Conservation (phyloP, 1,284 basidiomycete genomes). For the Retiboletus flavoniger region DNA sequence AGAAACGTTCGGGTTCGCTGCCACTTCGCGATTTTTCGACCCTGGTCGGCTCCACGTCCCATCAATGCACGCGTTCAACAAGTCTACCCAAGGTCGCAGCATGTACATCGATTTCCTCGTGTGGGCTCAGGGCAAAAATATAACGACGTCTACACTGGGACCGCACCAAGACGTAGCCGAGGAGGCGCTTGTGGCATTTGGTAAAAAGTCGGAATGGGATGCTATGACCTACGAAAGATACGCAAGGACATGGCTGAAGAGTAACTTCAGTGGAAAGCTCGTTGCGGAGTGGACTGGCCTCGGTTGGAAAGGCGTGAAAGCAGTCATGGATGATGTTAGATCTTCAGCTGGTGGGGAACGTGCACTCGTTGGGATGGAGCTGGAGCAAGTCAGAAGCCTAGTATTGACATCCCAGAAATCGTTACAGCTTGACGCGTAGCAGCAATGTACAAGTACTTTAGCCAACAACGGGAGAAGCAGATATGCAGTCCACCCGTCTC, state of each 20-base stretch:
- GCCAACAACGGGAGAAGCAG: neutral
- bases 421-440: conserved; percentile 20
- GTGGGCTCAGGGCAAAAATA: conserved; percentile 40
- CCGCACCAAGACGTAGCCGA: conserved; percentile 29
- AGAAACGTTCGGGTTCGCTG: conserved; percentile 58
- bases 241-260: conserved; percentile 40
- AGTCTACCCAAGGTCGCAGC: conserved; percentile 46
- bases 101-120: conserved; percentile 61
- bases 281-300: conserved; percentile 56
- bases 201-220: conserved; percentile 51
- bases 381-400: conserved; percentile 33
- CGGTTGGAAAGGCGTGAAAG: conserved; percentile 48
- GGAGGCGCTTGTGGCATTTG: conserved; percentile 54
- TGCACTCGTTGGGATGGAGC: conserved; percentile 36
- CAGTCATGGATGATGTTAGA: conserved; percentile 50
- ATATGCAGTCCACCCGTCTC: neutral
- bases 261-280: conserved; percentile 48
- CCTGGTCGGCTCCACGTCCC: conserved; percentile 30
- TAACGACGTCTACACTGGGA: conserved; percentile 3
- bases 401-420: conserved; percentile 31
- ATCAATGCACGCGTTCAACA: conserved; percentile 38
- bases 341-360: conserved; percentile 40
- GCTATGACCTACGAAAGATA: conserved; percentile 34
- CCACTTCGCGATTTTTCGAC: conserved; percentile 51
- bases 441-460: conserved; percentile 11